A percentile compares a stretch with the other conserved stretches of the same genome.
These are phyloP conservation scores for Penicillium sp. DNA, from an alignment of 2,329 filamentous ascomycete species.

Conservation along the genomic window DNA sequence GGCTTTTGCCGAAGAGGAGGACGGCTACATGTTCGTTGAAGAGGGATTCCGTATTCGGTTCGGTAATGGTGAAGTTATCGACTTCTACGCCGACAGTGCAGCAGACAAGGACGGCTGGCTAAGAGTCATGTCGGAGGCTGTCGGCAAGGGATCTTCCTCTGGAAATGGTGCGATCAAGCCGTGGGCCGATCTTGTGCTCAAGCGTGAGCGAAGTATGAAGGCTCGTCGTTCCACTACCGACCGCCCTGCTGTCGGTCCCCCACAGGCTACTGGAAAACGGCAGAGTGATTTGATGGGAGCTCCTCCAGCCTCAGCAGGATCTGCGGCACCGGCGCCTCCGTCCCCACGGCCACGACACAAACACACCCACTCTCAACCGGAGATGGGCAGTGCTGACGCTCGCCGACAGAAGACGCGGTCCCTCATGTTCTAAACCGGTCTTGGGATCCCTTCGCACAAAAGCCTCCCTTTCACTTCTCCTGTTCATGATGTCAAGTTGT, in stretches of 20 bases:
- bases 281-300: conserved; percentile 15
- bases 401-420: conserved; percentile 41
- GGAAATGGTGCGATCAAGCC: conserved; percentile 46
- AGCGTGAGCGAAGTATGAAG: conserved; percentile 40
- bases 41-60: conserved; percentile 98
- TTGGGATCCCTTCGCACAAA: conserved; percentile 10
- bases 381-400: conserved; percentile 32
- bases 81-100: conserved; percentile 91
- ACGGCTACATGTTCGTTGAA: conserved; percentile 99
- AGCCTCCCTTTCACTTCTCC: conserved; percentile 17
- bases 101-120: conserved; percentile 93
- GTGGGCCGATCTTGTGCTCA: conserved; percentile 60
- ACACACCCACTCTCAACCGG: conserved; percentile 39
- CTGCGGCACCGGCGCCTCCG: conserved; percentile 28
- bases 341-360: conserved; percentile 35
- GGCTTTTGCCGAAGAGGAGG: conserved; percentile 95
- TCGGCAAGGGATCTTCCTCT: conserved; percentile 51
- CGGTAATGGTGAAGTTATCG: conserved; percentile 95
- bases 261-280: conserved; percentile 24
- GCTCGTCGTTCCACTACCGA: conserved; percentile 28
- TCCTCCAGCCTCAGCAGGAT: conserved; percentile 22
- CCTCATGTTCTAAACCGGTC: conserved; percentile 34
- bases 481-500: conserved; percentile 25
- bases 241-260: conserved; percentile 19
- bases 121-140: conserved; percentile 70